Conservation (phyloP, 2,329 filamentous ascomycete species). For the Paracoccidioides brasiliensis region DNA sequence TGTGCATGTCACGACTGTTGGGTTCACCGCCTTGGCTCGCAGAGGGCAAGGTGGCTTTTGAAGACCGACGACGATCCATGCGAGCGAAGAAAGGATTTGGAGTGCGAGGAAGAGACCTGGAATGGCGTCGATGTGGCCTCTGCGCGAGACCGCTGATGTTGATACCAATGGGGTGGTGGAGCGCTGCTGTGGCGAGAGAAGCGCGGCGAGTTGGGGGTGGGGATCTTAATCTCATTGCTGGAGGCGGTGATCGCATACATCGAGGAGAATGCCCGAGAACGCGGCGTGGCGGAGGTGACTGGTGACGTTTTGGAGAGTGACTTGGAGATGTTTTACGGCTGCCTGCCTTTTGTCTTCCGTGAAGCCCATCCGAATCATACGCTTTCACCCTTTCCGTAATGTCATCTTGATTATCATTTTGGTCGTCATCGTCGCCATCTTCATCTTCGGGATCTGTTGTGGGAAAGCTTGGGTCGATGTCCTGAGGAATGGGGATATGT, state of each 20-base stretch:
- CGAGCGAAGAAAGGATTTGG: slow-evolving; percentile 53
- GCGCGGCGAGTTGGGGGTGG: slow-evolving; percentile 34
- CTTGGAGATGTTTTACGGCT: slow-evolving; percentile 42
- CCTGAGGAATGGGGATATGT: slow-evolving; percentile 75
- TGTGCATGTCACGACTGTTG: slow-evolving; percentile 45
- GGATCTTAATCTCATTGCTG: slow-evolving; percentile 40
- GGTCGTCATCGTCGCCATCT: slow-evolving; percentile 54
- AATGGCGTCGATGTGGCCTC: slow-evolving; percentile 57
- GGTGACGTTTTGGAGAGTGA: slow-evolving; percentile 49
- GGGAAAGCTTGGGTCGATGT: slow-evolving; percentile 94
- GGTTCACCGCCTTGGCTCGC: slow-evolving; percentile 13
- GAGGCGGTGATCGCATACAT: slow-evolving; percentile 57
- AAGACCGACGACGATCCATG: slow-evolving; percentile 21
- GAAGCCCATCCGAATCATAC: slow-evolving; percentile 43
- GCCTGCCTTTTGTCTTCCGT: slow-evolving; percentile 32
- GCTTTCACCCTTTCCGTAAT: slow-evolving; percentile 60
- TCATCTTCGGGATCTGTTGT: slow-evolving; percentile 85
- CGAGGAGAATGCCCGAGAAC: slow-evolving; percentile 60
- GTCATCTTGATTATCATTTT: slow-evolving; percentile 28
- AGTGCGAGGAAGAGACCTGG: slow-evolving; percentile 75
- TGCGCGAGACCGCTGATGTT: slow-evolving; percentile 43
- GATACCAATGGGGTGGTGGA: slow-evolving; percentile 37
- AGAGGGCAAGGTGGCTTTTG: slow-evolving; percentile 21
- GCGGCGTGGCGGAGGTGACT: slow-evolving; percentile 41
- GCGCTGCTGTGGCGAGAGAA: slow-evolving; percentile 28